Base-by-base conservation (phyloP, 345 rosid species). In the Dipteronia sinensis region DNA sequence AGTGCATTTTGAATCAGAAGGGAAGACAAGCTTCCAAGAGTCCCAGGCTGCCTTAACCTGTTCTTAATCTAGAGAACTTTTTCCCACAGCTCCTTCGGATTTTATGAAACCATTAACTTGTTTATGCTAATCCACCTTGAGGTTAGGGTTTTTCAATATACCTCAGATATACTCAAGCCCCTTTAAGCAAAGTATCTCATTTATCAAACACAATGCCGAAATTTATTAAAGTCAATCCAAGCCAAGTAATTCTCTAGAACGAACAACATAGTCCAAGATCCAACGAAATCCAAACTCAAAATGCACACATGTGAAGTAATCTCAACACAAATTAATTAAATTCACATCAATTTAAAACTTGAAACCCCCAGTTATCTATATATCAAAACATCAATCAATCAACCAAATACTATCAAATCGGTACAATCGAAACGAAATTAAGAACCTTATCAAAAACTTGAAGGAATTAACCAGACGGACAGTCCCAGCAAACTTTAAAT, bases 401-500 rank as follows among this genome's bases (percentile, higher is more conserved):
- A n/a, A 75, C 70, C 71, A 51, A 67, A 23, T 59, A 23, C 31
- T 46, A 12, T 56, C 17, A 72, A 59, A 69, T 23, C 40, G 40
- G 7, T n/a, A 10, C 69, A 67, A 23, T 2, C 44, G 22, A 51
- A 80, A 17, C 3, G 5, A 55, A 22, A 72, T 5, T 29, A 75
- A 67, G 2, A 38, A 64, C 79, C 72, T 83, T 81, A 22, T 62
- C 40, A 67, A 69, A 29, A 66, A 46, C 78, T 31, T 1, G 6
- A 81, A 67, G 27, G 74, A 70, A 67, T 83, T 49, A 87, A 76
- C 83, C 82, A 73, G 81, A 77, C 0, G 76, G 79, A 23, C 23
- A 74, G 74, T 77, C 82, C 83, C 80, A 73, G 65, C 62, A 81
- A 71, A 56, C 74, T 56, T 27, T 56, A 42, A 82, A 80, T 65